Evolutionary conservation across 2,329 filamentous ascomycete genomes (phyloP), one percentile per base, ranked within the genome.

Genomic region (Cladosporium sp.): DNA sequence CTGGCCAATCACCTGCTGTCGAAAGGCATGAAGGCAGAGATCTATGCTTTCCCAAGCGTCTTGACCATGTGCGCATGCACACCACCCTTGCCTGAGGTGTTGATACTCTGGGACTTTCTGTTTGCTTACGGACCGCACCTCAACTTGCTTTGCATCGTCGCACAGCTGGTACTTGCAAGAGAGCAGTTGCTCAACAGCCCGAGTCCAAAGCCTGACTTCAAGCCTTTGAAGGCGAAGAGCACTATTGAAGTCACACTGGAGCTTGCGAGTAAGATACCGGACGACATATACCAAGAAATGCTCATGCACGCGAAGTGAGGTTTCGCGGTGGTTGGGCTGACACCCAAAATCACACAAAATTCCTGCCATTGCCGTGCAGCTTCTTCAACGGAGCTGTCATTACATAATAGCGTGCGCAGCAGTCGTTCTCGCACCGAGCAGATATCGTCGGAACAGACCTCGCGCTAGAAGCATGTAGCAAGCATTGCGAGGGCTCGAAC

Each of bases 11-110:
- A 96, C 71, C 82, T 99, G 28, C 88, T 90, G 58, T 85, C 86
- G 56, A 95, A 96, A 73, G 89, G 89, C 12, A 85, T 99, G 73
- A 87, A 91, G 61, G 94, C 94, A 2, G 90, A 96, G 76, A 89
- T 99, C 56, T 99, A 97, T 71, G 94, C 93, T 2, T 99, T 99
- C 68, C 91, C 94, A 1, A 95, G 90, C 1, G 94, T 99, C 0
- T 78, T 97, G 62, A 99, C 94, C 0, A 82, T 99, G 51, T 97
- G 91, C 69, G 94, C 94, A 24, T 97, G 94, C 73, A 99, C 94
- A 15, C 94, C 94, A 15, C 94, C 94, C 2, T 75, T 99, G 56
- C 93, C 93, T 0, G 93, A 99, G 74, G 94, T 99, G 0, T 75
- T 99, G 56, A 84, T 89, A 61, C 81, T 99, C 2, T 99, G 94